Evolutionary conservation across 345 rosid species (phyloP), one percentile per base, ranked within the genome.

Genomic region (Rhodomyrtus tomentosa): DNA sequence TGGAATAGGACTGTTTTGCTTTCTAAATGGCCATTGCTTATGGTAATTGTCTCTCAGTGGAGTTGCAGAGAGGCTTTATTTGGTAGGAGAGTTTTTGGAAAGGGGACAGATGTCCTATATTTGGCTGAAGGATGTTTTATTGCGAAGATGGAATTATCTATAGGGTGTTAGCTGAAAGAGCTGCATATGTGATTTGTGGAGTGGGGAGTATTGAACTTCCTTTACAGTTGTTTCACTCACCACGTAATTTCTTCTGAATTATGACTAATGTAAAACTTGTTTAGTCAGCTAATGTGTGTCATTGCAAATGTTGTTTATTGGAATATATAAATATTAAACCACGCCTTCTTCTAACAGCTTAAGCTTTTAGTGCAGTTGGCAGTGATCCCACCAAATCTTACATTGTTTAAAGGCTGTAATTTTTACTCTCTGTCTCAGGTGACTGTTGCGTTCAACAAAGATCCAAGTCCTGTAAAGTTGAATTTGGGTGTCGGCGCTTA

Each of bases 401-500:
- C n/a, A n/a, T n/a, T n/a, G n/a, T 80, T 80, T 80, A 24, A 68
- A 18, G 54, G 54, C 82, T 80, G 82, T 80, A 29, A 25, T 48
- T 24, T 3, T 3, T 49, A 22, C 29, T 49, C 20, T 48, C 82
- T 16, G 32, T 15, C 29, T 80, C 76, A 96, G 99, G 98, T 96
- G 89, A 96, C 99, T 13, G 94, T 94, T 53, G 98, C 98, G 3
- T 96, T 92, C 82, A 96, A 96, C 93, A 95, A 96, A 88, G 99
- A 96, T 49, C 95, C 93, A 4, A 96, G 98, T 85, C 98, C 95
- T 12, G 82, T 92, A n/a, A 96, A 96, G 95, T 91, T 95, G 83
- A 96, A 96, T 92, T 89, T 96, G 88, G 99, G 99, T 53, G 98
- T 94, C 51, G 98, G 98, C 50, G 98, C 98, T 89, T 96, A 96